These are phyloP conservation scores for Diddensiella caesifluorescens DNA, from an alignment of 805 yeast species.

Conservation along the genomic window DNA sequence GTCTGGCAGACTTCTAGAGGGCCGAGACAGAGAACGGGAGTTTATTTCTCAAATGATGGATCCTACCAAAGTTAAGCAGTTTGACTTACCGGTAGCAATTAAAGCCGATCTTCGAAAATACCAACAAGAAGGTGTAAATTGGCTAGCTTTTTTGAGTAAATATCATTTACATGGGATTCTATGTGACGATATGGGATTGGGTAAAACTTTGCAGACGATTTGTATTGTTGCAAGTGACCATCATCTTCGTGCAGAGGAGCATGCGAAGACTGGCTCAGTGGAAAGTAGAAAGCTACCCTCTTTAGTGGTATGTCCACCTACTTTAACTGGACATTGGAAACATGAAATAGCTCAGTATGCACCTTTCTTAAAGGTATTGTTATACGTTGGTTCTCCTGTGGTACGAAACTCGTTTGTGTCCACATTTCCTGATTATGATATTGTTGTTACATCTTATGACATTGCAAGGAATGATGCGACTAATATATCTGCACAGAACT, in stretches of 20 bases:
- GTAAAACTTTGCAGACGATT: constrained; percentile 94
- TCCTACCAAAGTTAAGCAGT: constrained; percentile 81
- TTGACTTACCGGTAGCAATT: constrained; percentile 82
- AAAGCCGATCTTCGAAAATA: constrained; percentile 90
- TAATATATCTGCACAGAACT: constrained; percentile 52
- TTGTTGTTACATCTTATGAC: constrained; percentile 92
- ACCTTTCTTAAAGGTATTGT: constrained; percentile 74
- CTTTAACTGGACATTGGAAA: constrained; percentile 98
- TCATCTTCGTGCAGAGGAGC: constrained; percentile 71
- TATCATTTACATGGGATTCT: constrained; percentile 94
- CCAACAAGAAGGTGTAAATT: constrained; percentile 97
- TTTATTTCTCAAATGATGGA: constrained; percentile 98
- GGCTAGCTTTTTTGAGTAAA: constrained; percentile 93
- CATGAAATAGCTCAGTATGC: constrained; percentile 88
- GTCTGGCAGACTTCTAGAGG: constrained; percentile 76
- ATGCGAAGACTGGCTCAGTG: constrained; percentile 48
- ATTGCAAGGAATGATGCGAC: constrained; percentile 90
- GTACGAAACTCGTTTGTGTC: constrained; percentile 53
- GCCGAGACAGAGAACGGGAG: constrained; percentile 90
- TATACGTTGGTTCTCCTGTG: constrained; percentile 91
- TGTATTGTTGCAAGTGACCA: constrained; percentile 97
- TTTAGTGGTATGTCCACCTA: constrained; percentile 90
- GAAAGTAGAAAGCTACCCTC: constrained; percentile 78
- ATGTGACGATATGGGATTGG: constrained; percentile 99
- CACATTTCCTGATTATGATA: constrained; percentile 56